These are phyloP conservation scores for Cryptococcus sp. DNA, from an alignment of 1,284 basidiomycete genomes.

Conservation along the genomic window DNA sequence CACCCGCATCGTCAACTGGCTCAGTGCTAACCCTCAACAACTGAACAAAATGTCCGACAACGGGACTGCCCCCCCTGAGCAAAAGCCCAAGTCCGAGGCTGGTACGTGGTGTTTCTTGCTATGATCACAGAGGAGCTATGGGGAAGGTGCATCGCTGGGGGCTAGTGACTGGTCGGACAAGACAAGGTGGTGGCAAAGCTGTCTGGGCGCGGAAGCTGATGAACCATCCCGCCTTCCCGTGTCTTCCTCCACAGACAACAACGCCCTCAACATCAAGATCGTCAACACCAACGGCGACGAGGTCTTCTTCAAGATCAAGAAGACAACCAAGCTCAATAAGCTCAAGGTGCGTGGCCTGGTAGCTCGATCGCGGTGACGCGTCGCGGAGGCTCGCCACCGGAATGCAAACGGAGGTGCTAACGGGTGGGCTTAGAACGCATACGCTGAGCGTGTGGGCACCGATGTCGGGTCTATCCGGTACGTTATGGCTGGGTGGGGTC, in stretches of 20 bases:
- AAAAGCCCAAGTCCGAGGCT: constrained; percentile 58
- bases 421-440: constrained; percentile 63
- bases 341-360: constrained; percentile 53
- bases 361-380: neutral
- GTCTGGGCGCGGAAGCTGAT: neutral
- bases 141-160: neutral
- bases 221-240: neutral
- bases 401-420: neutral
- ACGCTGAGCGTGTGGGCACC: constrained; percentile 90
- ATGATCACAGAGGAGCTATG: neutral
- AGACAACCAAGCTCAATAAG: constrained; percentile 88
- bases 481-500: constrained; percentile 39
- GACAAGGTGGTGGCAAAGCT: neutral
- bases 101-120: constrained; percentile 4
- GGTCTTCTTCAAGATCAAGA: constrained; percentile 98
- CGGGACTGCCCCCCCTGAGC: constrained; percentile 53
- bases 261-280: constrained; percentile 81
- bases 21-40: too few species aligned
- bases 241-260: constrained; percentile 46
- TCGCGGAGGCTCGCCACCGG: neutral
- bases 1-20: too few species aligned
- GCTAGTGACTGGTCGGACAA: neutral
- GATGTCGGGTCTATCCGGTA: constrained; percentile 80
- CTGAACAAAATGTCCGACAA: constrained; percentile 60
- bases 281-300: constrained; percentile 76